Evolutionary conservation across 331 rosid species (phyloP).

Genomic region (Phaseolus coccineus): DNA sequence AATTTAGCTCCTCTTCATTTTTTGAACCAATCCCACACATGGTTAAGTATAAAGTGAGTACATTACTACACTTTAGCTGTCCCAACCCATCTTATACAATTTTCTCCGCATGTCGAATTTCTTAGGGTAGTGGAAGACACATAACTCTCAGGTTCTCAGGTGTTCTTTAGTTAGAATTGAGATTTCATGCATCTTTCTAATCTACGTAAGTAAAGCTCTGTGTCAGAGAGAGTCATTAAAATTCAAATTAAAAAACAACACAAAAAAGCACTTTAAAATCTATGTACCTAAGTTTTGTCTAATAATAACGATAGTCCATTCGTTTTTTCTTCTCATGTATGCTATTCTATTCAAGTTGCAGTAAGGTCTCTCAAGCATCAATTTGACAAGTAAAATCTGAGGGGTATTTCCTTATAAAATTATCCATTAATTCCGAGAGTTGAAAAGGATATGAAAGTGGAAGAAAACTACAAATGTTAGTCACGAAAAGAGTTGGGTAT

Average conservation of each 20-base stretch:
- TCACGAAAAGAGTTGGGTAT: slow-evolving; percentile 47
- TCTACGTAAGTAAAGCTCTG: too few species aligned
- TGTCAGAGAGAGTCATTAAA: too few species aligned
- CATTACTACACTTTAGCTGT: background rate
- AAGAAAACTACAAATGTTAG: slow-evolving; percentile 42
- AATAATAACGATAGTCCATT: too few species aligned
- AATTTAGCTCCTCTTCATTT: background rate
- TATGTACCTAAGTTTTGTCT: too few species aligned
- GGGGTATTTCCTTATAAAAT: slow-evolving; percentile 17
- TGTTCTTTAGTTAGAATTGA: too few species aligned
- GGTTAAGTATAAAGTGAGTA: background rate
- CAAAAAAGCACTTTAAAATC: too few species aligned
- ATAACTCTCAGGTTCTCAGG: too few species aligned
- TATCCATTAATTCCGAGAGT: background rate
- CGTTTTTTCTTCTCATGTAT: too few species aligned
- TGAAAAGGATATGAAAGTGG: slow-evolving; percentile 26
- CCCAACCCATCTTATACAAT: background rate
- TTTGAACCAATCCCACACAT: slow-evolving; percentile 1
- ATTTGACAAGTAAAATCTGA: background rate
- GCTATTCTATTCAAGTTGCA: too few species aligned
- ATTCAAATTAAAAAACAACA: too few species aligned
- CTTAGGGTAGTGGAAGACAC: background rate
- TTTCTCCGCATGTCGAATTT: background rate
- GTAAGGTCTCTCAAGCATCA: too few species aligned
- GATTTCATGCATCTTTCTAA: too few species aligned